Conservation (phyloP, 768 basidiomycete species). For the Hypholoma fasciculare region DNA sequence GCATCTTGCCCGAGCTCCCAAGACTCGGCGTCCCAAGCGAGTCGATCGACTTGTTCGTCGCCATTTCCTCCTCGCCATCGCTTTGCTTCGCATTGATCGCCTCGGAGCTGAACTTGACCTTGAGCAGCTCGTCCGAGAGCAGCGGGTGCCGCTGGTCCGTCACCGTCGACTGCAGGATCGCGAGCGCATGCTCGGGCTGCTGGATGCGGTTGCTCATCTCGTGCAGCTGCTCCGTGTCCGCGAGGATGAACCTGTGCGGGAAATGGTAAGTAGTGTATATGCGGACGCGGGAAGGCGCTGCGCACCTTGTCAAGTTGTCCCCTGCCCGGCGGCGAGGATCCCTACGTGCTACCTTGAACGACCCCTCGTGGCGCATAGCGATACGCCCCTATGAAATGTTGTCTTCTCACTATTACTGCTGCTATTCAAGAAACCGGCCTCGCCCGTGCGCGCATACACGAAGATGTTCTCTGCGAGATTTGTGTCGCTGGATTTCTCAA, state of each 20-base stretch:
- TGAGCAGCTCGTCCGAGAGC: conserved; percentile 51
- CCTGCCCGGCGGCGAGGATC: conserved; percentile 51
- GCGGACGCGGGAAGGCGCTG: not conserved
- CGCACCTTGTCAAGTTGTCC: conserved; percentile 46
- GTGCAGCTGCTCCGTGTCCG: conserved; percentile 66
- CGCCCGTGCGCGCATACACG: too few species aligned
- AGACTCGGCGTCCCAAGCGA: conserved; percentile 66
- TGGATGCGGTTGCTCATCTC: conserved; percentile 69
- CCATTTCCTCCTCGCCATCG: conserved; percentile 31
- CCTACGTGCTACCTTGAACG: too few species aligned
- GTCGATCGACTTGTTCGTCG: conserved; percentile 41
- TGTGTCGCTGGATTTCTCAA: too few species aligned
- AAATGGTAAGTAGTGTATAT: not conserved
- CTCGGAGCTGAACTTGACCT: conserved; percentile 59
- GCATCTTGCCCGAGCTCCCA: conserved; percentile 57
- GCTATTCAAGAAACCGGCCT: too few species aligned
- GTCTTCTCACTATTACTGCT: too few species aligned
- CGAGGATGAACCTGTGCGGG: conserved; percentile 55
- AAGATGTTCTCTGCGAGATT: too few species aligned
- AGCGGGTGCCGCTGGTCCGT: conserved; percentile 63
- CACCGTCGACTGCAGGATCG: conserved; percentile 56
- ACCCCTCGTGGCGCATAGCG: too few species aligned
- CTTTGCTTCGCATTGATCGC: conserved; percentile 31
- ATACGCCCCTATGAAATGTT: too few species aligned
- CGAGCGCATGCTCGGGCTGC: conserved; percentile 67